Evolutionary conservation across 441 rosid species (phyloP), one percentile per base, ranked within the genome.

Genomic region (Biscutella laevigata): DNA sequence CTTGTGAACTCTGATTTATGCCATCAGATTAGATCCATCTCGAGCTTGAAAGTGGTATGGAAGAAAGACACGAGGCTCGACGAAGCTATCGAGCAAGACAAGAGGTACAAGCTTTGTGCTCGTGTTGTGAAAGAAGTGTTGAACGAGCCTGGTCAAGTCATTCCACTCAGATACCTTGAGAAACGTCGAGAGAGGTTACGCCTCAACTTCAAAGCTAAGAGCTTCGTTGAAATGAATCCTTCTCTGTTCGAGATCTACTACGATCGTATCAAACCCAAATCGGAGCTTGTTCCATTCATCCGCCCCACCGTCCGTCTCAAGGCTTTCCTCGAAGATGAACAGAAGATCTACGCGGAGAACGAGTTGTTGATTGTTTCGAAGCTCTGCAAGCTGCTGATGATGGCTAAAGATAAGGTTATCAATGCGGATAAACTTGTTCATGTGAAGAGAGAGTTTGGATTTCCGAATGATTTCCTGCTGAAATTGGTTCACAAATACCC

Each of bases 21-120:
- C 21, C 15, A 21, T 33, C 73, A 68, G 26, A 47, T 25, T 28
- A 69, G 56, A 66, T 33, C 40, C 57, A 71, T 83, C 29, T 85
- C 94, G 28, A 88, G 85, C 71, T 82, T 83, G 57, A 85, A 77
- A 67, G 91, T 88, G 2, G 74, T 67, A 8, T 88, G 95, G 95
- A 72, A 76, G 32, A 88, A 80, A 57, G 95, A 88, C 72, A 69
- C 11, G 26, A 70, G 36, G 30, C 81, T 87, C 42, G 90, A 87
- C 68, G 63, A 65, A 50, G 95, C 90, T 3, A 76, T 91, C 4
- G 78, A 78, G 60, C 76, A 72, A 5, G 94, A 80, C 74, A 81
- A 81, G 65, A 70, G 61, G 1, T 77, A 73, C 82, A 78, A 72
- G 61, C 56, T 74, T 26, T 78, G 87, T 13, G 74, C 82, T 14